Base-by-base conservation (phyloP, 208 protist genomes). In the Trypanosoma rangeli region DNA sequence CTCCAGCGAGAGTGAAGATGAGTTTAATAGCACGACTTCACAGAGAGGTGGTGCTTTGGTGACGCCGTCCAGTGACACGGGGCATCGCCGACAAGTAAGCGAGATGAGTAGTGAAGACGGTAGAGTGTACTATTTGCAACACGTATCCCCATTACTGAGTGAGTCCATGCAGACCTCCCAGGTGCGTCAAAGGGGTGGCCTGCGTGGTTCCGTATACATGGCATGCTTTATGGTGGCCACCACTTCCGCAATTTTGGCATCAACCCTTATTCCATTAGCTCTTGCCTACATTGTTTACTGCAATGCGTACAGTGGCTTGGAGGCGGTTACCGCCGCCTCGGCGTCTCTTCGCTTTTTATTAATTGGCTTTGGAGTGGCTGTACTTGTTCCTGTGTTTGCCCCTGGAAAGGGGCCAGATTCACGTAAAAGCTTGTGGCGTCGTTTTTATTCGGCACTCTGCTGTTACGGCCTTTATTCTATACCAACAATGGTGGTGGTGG, bases 401-500 rank as follows among this genome's bases (percentile, higher is more conserved):
- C 65, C 64, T 46, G 18, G 12, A 55, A 56, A 15, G 18, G 1
- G 26, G 12, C 20, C 22, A 37, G 53, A 7, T 28, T 22, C 24
- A 13, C 16, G 22, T 31, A 72, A 63, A 44, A 31, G 31, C 20
- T 4, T 77, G n/a, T 48, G 33, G 33, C 54, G 39, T 16, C 13
- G 50, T 7, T 31, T 66, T 61, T 53, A 58, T 48, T 71, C 64
- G 58, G 79, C 82, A n/a, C 57, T 85, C 44, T 88, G 82, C 61
- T 72, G 71, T 77, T 92, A 73, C 53, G 28, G 62, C 20, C 70
- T 90, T 15, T 94, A 90, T 64, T 92, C 85, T 48, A 85, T 94
- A 63, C 89, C 89, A n/a, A 92, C 89, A 49, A 66, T 80, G 65
- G 83, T 82, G 5, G 79, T 92, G 20, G 82, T 82, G 22, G 13